phyloP scores from a whole-genome alignment of 352 stramenopile species.

The Phytophthora aleatoria region DNA sequence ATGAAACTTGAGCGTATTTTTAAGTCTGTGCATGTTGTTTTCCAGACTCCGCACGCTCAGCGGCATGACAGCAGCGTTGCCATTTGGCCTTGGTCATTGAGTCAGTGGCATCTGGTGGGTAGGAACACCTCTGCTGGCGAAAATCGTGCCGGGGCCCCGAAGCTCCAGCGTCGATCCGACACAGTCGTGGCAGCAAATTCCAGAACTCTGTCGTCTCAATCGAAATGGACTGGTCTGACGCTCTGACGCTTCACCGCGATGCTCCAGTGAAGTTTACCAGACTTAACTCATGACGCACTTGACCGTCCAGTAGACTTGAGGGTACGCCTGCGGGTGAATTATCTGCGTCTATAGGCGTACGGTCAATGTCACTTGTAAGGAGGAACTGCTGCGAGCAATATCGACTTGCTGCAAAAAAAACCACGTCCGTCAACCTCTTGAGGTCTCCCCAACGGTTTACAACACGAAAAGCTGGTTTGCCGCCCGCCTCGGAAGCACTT shows the following conservation, averaged over 20 bases:
- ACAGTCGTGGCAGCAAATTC: conserved; percentile 17
- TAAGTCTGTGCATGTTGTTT: conserved; percentile 1
- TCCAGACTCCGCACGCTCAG: background rate
- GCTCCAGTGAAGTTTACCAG: conserved; percentile 17
- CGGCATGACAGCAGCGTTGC: background rate
- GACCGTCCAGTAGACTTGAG: conserved; percentile 25
- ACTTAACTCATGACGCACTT: conserved; percentile 20
- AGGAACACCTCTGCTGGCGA: conserved; percentile 24
- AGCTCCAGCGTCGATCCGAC: conserved; percentile 1
- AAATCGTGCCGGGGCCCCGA: conserved; percentile 8
- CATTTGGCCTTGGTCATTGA: conserved; percentile 11
- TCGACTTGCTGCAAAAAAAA: conserved; percentile 10
- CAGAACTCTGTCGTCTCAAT: conserved; percentile 1
- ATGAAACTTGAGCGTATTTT: conserved; percentile 2
- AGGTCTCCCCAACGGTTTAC: background rate
- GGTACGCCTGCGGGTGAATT: conserved; percentile 13
- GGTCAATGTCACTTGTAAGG: background rate
- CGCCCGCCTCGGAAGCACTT: conserved; percentile 23
- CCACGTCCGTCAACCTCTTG: conserved; percentile 20
- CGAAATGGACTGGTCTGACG: conserved; percentile 10
- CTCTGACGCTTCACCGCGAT: conserved; percentile 5
- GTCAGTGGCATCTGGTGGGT: conserved; percentile 21
- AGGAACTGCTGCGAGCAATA: background rate
- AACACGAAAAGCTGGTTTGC: conserved; percentile 10
- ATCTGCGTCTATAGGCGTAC: conserved; percentile 9